These are phyloP conservation scores for Macaranga tanarius DNA, from an alignment of 441 rosid species.

Conservation along the genomic window DNA sequence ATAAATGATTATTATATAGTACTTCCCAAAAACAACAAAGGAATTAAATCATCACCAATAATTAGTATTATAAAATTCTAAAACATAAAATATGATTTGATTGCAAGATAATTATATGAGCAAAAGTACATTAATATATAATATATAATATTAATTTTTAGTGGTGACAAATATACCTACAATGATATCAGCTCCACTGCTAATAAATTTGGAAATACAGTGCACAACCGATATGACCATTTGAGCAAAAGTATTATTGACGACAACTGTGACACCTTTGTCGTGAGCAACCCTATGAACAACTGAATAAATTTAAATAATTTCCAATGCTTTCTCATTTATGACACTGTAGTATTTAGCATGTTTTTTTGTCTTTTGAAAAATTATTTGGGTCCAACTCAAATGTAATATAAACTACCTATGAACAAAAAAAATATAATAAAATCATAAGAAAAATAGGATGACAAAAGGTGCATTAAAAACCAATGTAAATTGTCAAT, in stretches of 20 bases:
- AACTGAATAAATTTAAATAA: slow-evolving; percentile 28
- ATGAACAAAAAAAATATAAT: slow-evolving; percentile 1
- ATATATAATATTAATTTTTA: too few species aligned
- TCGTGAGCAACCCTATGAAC: slow-evolving; percentile 58
- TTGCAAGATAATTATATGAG: too few species aligned
- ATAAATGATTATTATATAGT: neutral
- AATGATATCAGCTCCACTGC: slow-evolving; percentile 93
- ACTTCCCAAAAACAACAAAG: neutral
- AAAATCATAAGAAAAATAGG: neutral
- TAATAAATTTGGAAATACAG: slow-evolving; percentile 86
- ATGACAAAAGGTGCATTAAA: neutral
- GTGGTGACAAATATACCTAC: slow-evolving; percentile 49
- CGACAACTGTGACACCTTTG: slow-evolving; percentile 69
- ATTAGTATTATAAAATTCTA: too few species aligned
- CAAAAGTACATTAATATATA: too few species aligned
- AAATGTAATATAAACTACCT: slow-evolving; percentile 91
- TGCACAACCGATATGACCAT: slow-evolving; percentile 87
- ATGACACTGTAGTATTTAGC: slow-evolving; percentile 81
- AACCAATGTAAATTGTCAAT: neutral
- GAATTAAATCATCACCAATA: neutral
- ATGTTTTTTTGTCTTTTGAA: slow-evolving; percentile 76
- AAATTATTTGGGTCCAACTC: slow-evolving; percentile 98
- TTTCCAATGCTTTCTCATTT: slow-evolving; percentile 90
- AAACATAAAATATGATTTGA: too few species aligned
- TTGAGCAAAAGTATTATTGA: slow-evolving; percentile 88